Conservation (phyloP, 768 basidiomycete species). For the Macrolepiota dolichaula region DNA sequence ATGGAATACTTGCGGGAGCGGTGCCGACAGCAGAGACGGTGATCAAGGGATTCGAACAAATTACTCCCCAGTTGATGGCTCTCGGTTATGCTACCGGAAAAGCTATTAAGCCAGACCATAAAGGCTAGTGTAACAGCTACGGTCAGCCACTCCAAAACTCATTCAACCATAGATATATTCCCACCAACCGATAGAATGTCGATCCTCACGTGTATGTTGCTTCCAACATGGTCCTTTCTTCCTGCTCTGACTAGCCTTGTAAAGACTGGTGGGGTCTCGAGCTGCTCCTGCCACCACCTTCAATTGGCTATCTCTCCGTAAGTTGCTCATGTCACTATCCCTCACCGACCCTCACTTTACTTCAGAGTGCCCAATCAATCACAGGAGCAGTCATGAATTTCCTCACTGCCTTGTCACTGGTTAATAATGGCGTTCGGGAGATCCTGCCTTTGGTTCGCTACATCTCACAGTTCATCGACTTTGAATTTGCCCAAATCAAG, state of each 20-base stretch:
- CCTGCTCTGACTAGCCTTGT: slow-evolving; percentile 6
- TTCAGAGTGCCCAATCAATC: slow-evolving; percentile 57
- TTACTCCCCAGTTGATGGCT: slow-evolving; percentile 77
- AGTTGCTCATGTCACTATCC: slow-evolving; percentile 19
- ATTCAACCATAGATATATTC: slow-evolving; percentile 42
- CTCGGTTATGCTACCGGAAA: slow-evolving; percentile 74
- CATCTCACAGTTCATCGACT: slow-evolving; percentile 74
- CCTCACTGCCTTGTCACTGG: slow-evolving; percentile 65
- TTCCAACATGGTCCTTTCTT: neutral
- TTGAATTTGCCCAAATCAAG: slow-evolving; percentile 66
- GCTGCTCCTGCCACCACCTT: slow-evolving; percentile 68
- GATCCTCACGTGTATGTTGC: slow-evolving; percentile 67
- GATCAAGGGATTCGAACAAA: slow-evolving; percentile 60
- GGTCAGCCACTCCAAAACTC: neutral
- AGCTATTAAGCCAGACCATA: slow-evolving; percentile 63
- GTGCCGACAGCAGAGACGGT: slow-evolving; percentile 75
- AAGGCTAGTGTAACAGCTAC: slow-evolving; percentile 28
- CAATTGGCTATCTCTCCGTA: slow-evolving; percentile 57
- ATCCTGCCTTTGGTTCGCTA: slow-evolving; percentile 84
- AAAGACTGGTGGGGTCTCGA: slow-evolving; percentile 93
- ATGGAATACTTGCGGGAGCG: slow-evolving; percentile 69
- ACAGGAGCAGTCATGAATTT: slow-evolving; percentile 66
- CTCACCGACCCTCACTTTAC: neutral
- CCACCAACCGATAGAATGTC: slow-evolving; percentile 79
- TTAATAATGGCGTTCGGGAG: slow-evolving; percentile 76